Evolutionary conservation across 495 filamentous ascomycete genomes (phyloP), one percentile per base, ranked within the genome.

Genomic region (Thozetella sp.): DNA sequence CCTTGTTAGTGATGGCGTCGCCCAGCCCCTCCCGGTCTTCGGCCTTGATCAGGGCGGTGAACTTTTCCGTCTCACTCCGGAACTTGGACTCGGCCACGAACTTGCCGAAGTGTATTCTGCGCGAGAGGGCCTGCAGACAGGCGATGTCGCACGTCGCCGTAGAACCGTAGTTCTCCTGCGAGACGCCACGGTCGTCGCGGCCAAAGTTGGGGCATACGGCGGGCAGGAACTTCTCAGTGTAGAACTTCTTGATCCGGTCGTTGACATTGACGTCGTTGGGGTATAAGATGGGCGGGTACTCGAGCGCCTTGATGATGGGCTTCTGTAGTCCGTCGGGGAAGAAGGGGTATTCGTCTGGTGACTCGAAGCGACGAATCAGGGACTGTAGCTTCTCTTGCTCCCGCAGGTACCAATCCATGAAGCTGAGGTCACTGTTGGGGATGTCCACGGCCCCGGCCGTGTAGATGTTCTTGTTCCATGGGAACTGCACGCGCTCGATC

Each of bases 51-150:
- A 97, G 70, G 55, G 76, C 71, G 1, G 92, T 91, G 72, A 93
- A 98, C 56, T 70, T 78, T 65, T 94, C 91, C 25, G 87, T 84
- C 64, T 97, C 92, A 58, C 90, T 86, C 65, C 82, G 85, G 73
- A 97, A 99, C 80, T 99, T 99, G n/a, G 91, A 88, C 80, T 99
- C 96, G 12, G 96, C 96, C 3, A 99, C 96, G 68, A 97, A 97
- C 80, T 97, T 99, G 57, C 96, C 96, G 75, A 97, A 99, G 73
- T 99, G 96, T 61, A 99, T 92, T 51, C 96, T 83, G 19, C 93
- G 83, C 46, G 93, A 97, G 12, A 99, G 79, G 17, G 96, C 91
- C 78, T 99, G 96, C 54, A 99, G 77, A 67, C 90, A 94, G 26
- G 83, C 80, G 26, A 99, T 95, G 74, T 99, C 96, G 71, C 88